Evolutionary conservation across 345 rosid genomes (phyloP).

Genomic region (Eutrema heterophyllum): DNA sequence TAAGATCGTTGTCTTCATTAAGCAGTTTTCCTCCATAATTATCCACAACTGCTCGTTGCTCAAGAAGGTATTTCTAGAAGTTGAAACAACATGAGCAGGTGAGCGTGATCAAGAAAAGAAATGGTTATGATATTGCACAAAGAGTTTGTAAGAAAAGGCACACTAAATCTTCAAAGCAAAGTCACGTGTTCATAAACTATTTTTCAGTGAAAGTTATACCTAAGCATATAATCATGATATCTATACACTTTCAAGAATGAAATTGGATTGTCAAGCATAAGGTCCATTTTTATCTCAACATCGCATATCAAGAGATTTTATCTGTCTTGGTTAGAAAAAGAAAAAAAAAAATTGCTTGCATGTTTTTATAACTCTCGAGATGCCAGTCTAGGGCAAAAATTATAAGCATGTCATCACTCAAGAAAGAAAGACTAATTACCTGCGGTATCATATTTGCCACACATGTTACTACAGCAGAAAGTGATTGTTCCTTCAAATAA

Average conservation of each 20-base stretch:
- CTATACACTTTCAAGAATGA: neutral
- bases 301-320: neutral
- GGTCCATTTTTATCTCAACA: neutral
- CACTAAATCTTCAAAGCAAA: conserved; percentile 2
- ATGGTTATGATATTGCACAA: neutral
- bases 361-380: neutral
- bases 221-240: neutral
- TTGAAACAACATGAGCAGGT: conserved; percentile 15
- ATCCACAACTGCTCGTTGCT: conserved; percentile 81
- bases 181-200: neutral
- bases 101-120: neutral
- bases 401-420: conserved; percentile 4
- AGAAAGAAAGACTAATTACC: conserved; percentile 37
- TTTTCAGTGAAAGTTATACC: neutral
- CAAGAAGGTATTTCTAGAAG: conserved; percentile 80
- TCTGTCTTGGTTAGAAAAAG: neutral
- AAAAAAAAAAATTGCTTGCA: neutral
- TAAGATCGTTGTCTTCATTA: conserved; percentile 87
- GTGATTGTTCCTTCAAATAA: conserved; percentile 71
- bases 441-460: conserved; percentile 89
- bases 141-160: conserved; percentile 2
- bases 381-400: neutral
- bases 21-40: conserved; percentile 80
- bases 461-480: conserved; percentile 79
- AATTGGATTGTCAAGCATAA: conserved; percentile 1